phyloP scores from a whole-genome alignment of 352 stramenopile genomes.

The Globisporangium takayamanum region DNA sequence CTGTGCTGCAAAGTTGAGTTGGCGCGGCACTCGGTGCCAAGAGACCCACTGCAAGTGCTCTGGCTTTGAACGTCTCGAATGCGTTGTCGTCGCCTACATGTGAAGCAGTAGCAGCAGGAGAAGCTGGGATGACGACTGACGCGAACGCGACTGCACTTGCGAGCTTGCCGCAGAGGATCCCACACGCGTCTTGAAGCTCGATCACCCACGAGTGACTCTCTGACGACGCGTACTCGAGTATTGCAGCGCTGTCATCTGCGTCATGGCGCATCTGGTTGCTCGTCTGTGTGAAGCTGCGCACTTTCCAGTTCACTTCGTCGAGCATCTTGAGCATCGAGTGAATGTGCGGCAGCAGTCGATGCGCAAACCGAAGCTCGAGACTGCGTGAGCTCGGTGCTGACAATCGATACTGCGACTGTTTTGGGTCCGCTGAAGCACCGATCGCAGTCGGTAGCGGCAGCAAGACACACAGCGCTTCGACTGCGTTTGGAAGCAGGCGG shows the following conservation, averaged over 20 bases:
- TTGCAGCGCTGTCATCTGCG: background rate
- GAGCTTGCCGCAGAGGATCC: slow-evolving; percentile 41
- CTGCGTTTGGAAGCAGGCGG: slow-evolving; percentile 29
- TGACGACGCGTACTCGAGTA: background rate
- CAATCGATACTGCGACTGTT: background rate
- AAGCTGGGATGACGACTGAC: background rate
- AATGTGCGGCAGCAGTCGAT: slow-evolving; percentile 32
- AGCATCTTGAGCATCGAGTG: slow-evolving; percentile 48
- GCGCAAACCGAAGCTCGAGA: slow-evolving; percentile 20
- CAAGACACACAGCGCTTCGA: slow-evolving; percentile 39
- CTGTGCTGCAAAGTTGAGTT: background rate
- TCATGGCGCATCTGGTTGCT: slow-evolving; percentile 30
- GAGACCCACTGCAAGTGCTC: no score
- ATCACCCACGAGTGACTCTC: slow-evolving; percentile 30
- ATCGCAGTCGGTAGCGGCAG: background rate
- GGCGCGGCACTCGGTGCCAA: background rate
- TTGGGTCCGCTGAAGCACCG: background rate
- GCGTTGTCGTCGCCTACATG: background rate
- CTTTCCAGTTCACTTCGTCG: slow-evolving; percentile 60
- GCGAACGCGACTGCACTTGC: slow-evolving; percentile 7
- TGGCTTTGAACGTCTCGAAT: no score
- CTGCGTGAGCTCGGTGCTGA: background rate
- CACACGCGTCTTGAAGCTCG: slow-evolving; percentile 39
- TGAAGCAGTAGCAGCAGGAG: background rate
- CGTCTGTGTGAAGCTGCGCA: slow-evolving; percentile 10